phyloP scores from a whole-genome alignment of 2,329 filamentous ascomycete species.

The Fusarium sp. region DNA sequence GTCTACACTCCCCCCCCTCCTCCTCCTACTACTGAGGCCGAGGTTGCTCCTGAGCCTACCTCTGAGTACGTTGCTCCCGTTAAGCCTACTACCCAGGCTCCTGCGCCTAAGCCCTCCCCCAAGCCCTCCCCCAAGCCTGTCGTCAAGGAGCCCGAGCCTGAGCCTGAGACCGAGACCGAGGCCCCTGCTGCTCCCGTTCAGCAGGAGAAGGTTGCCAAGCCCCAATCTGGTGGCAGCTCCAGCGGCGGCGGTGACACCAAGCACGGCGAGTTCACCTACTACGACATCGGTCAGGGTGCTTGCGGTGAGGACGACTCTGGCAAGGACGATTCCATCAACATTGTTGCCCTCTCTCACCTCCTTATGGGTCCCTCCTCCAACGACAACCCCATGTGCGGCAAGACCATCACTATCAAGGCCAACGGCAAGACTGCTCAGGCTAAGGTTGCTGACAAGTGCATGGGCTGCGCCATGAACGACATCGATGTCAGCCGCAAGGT shows the following conservation, averaged over 20 bases:
- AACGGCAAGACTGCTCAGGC: slow-evolving; percentile 70
- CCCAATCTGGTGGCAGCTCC: slow-evolving; percentile 28
- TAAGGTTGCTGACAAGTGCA: slow-evolving; percentile 80
- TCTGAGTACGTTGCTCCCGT: slow-evolving; percentile 35
- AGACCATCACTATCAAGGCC: slow-evolving; percentile 72
- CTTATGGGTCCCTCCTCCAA: slow-evolving; percentile 76
- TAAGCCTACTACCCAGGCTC: slow-evolving; percentile 37
- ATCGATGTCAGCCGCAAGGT: slow-evolving; percentile 72
- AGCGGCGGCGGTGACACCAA: slow-evolving; percentile 45
- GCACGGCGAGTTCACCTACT: slow-evolving; percentile 80
- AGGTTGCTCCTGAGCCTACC: slow-evolving; percentile 21
- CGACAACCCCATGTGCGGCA: slow-evolving; percentile 77
- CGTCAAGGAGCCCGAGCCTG: slow-evolving; percentile 6
- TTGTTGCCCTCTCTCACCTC: slow-evolving; percentile 75
- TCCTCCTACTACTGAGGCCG: slow-evolving; percentile 33
- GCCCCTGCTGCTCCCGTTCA: slow-evolving; percentile 26
- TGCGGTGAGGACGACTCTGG: slow-evolving; percentile 73
- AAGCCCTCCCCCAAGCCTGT: slow-evolving; percentile 18
- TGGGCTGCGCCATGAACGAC: slow-evolving; percentile 68
- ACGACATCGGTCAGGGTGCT: slow-evolving; percentile 73
- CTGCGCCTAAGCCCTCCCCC: slow-evolving; percentile 20
- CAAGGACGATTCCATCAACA: slow-evolving; percentile 64
- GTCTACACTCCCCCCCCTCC: slow-evolving; percentile 42
- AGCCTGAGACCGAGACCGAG: slow-evolving; percentile 30
- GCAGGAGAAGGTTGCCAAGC: slow-evolving; percentile 35